Percentiles rank a stretch among this genome's conserved stretches.
Evolutionary conservation across 2,329 filamentous ascomycete species (phyloP).

Genomic region (Incumbomyces delicatus): DNA sequence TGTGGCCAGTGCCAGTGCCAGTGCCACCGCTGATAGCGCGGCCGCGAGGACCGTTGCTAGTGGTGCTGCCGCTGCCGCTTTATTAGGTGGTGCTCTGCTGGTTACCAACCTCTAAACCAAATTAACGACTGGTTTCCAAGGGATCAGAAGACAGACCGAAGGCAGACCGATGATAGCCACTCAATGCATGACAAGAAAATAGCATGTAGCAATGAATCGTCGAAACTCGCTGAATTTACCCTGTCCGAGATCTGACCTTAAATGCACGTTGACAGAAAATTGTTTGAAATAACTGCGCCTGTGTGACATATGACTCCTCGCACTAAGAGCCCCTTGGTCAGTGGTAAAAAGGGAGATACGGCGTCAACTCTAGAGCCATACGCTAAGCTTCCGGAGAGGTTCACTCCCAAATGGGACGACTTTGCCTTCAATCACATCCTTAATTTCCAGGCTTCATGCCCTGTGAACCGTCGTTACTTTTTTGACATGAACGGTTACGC

Average conservation of each 20-base stretch:
- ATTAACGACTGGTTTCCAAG: no score
- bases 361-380: slow-evolving; percentile 27
- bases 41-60: not conserved
- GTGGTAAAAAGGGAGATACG: slow-evolving; percentile 13
- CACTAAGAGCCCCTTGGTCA: slow-evolving; percentile 36
- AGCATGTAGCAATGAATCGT: no score
- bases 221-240: no score
- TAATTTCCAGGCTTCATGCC: slow-evolving; percentile 82
- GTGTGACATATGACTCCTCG: slow-evolving; percentile 42
- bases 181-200: no score
- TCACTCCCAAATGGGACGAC: slow-evolving; percentile 67
- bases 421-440: slow-evolving; percentile 82
- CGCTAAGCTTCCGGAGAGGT: slow-evolving; percentile 51
- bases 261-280: slow-evolving; percentile 2
- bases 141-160: no score
- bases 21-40: no score
- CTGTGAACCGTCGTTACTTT: slow-evolving; percentile 92
- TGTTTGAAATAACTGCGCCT: slow-evolving; percentile 64
- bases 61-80: no score
- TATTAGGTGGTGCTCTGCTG: not conserved
- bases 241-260: no score
- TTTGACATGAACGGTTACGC: slow-evolving; percentile 78
- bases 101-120: not conserved
- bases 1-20: not conserved
- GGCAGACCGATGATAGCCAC: no score